Evolutionary conservation across 2,329 filamentous ascomycete genomes (phyloP).

Genomic region (Coniella vitis): DNA sequence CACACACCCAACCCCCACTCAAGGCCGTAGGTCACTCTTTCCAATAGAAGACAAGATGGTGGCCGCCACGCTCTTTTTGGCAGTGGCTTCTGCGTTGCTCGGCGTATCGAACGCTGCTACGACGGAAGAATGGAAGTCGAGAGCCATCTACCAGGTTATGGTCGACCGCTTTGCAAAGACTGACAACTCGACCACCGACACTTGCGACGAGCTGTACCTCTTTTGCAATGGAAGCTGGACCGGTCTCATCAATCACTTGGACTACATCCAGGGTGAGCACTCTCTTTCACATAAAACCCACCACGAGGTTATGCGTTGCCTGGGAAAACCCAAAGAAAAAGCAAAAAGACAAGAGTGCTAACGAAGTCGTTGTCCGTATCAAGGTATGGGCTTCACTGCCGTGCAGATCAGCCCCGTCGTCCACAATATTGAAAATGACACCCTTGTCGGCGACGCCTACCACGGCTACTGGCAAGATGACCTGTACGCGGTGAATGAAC

Average conservation of each 20-base stretch:
- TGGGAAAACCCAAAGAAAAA: neutral
- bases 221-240: conserved; percentile 58
- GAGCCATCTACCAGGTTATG: conserved; percentile 52
- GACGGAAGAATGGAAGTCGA: conserved; percentile 38
- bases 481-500: conserved; percentile 45
- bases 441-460: conserved; percentile 30
- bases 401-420: conserved; percentile 55
- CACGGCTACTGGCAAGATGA: conserved; percentile 51
- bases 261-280: conserved; percentile 49
- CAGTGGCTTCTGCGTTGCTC: conserved; percentile 20
- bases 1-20: conserved; percentile 4
- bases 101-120: conserved; percentile 38
- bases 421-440: conserved; percentile 29
- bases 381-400: conserved; percentile 49
- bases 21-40: neutral
- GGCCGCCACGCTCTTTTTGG: conserved; percentile 16
- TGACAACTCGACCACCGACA: conserved; percentile 35
- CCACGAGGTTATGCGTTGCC: neutral
- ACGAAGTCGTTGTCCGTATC: neutral
- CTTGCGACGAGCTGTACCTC: conserved; percentile 32
- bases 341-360: conserved; percentile 1
- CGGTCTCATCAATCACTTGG: conserved; percentile 51
- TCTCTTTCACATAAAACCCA: too few species aligned
- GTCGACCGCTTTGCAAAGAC: conserved; percentile 49
- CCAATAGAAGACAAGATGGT: conserved; percentile 7